phyloP scores from a whole-genome alignment of 1,139 yeast genomes.

The Magnusiomyces tetraspermus region DNA sequence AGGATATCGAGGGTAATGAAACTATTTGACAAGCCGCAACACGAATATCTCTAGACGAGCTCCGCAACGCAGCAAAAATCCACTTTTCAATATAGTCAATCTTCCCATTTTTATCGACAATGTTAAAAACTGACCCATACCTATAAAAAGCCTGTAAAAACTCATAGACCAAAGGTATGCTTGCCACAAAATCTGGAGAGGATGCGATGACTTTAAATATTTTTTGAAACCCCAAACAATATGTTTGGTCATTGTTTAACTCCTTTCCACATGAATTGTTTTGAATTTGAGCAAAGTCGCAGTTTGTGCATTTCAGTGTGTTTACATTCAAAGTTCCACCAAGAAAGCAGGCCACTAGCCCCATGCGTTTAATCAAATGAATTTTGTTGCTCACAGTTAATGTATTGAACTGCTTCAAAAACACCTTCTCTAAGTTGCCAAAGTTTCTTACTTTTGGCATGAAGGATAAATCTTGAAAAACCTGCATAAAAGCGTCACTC shows the following conservation, averaged over 20 bases:
- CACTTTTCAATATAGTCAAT: constrained; percentile 23
- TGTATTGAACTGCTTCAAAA: not conserved
- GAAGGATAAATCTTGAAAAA: not conserved
- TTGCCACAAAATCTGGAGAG: constrained; percentile 15
- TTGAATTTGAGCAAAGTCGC: not conserved
- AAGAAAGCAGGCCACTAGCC: not conserved
- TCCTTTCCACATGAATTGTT: not conserved
- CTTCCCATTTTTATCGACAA: constrained; percentile 17
- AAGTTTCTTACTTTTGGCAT: not conserved
- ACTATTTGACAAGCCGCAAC: constrained; percentile 22
- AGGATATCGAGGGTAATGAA: constrained; percentile 10
- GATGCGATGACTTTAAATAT: constrained; percentile 4
- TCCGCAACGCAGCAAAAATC: constrained; percentile 23
- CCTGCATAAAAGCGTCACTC: not conserved
- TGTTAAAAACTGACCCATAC: constrained; percentile 16
- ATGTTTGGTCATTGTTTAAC: not conserved
- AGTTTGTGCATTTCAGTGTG: not conserved
- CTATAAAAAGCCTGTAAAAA: constrained; percentile 17
- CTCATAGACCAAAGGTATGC: constrained; percentile 16
- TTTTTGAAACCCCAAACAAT: not conserved
- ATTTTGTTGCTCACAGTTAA: not conserved
- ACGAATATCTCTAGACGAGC: constrained; percentile 24
- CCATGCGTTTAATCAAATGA: not conserved
- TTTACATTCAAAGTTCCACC: constrained; percentile 1
- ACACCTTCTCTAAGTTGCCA: not conserved